Base-by-base conservation (phyloP, 2,329 filamentous ascomycete genomes). In the Ophiostoma sp. region DNA sequence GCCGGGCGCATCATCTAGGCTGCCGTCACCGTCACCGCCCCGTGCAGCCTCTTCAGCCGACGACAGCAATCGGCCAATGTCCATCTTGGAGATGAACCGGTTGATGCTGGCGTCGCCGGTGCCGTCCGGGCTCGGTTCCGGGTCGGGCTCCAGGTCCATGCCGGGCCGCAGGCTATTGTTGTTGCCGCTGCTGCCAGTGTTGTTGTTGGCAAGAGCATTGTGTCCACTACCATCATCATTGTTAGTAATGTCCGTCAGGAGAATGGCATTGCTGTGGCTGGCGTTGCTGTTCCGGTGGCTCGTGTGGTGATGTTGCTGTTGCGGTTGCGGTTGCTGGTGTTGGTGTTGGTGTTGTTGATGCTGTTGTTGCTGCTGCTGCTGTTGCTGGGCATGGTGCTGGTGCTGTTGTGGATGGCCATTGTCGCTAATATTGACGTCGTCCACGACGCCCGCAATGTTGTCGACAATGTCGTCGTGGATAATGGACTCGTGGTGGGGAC, bases 21-120 rank as follows among this genome's bases (percentile, higher is more conserved):
- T 68, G 28, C 57, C 71, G 28, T 61, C 22, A 15, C 61, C 59
- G 9, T 52, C 69, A 9, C 52, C n/a, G n/a, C 39, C 59, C 8
- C 33, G 64, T 2, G 48, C 72, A 12, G 71, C 74, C 28, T 76
- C 73, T 31, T 75, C 75, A 2, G 69, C 75, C 15, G 75, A 76
- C 59, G 76, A 75, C 31, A 76, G 52, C 36, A 76, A 45, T 31
- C 74, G 75, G 3, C 76, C 76, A 71, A 76, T 76, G 70, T 76
- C 76, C 76, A 76, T 76, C 69, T 76, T 76, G 57, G 74, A 75
- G 9, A 74, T 69, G 39, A 76, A 74, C 7, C 76, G 75, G 69
- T 73, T 75, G 55, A 69, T 69, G 66, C 68, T 33, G 50, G 48
- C 71, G 45, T 42, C 55, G 59, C 42, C 39, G 5, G 45, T 22